These are phyloP conservation scores for Gossypium aridum DNA, from an alignment of 441 rosid species.

Conservation along the genomic window DNA sequence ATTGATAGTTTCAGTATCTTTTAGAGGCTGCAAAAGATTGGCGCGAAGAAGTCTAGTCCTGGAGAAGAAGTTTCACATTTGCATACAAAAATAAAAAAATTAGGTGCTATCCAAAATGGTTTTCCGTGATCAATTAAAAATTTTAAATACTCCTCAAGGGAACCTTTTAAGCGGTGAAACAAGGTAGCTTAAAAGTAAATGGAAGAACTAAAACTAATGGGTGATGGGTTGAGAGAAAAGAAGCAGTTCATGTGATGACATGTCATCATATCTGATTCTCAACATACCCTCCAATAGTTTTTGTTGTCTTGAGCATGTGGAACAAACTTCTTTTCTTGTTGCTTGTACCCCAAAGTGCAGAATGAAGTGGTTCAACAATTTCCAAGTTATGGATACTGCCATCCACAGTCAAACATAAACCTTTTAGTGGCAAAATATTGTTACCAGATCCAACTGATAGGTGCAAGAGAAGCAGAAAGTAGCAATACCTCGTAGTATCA, in stretches of 20 bases:
- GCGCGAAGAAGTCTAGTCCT: slow-evolving; percentile 99
- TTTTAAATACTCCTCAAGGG: background rate
- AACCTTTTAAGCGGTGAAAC: background rate
- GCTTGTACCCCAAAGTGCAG: slow-evolving; percentile 82
- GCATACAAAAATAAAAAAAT: background rate
- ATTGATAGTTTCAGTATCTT: slow-evolving; percentile 89
- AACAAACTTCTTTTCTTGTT: slow-evolving; percentile 92
- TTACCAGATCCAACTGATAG: slow-evolving; percentile 1
- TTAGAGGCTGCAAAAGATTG: slow-evolving; percentile 94
- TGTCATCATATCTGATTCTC: slow-evolving; percentile 19
- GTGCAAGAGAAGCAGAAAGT: slow-evolving; percentile 6
- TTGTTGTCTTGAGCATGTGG: slow-evolving; percentile 95
- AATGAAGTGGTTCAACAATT: slow-evolving; percentile 81
- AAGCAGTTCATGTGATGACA: slow-evolving; percentile 15
- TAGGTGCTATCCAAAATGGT: background rate
- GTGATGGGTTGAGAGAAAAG: slow-evolving; percentile 4
- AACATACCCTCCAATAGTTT: slow-evolving; percentile 88
- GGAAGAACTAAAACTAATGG: background rate
- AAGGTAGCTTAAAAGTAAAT: background rate
- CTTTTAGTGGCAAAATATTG: background rate
- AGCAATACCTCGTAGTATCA: slow-evolving; percentile 83
- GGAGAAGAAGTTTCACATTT: slow-evolving; percentile 30
- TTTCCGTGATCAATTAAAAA: background rate
- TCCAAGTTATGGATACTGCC: slow-evolving; percentile 91
- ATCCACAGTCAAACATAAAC: slow-evolving; percentile 20